Base-by-base conservation (phyloP, 1,284 basidiomycete genomes). In the Pyrrhoderma noxium region DNA sequence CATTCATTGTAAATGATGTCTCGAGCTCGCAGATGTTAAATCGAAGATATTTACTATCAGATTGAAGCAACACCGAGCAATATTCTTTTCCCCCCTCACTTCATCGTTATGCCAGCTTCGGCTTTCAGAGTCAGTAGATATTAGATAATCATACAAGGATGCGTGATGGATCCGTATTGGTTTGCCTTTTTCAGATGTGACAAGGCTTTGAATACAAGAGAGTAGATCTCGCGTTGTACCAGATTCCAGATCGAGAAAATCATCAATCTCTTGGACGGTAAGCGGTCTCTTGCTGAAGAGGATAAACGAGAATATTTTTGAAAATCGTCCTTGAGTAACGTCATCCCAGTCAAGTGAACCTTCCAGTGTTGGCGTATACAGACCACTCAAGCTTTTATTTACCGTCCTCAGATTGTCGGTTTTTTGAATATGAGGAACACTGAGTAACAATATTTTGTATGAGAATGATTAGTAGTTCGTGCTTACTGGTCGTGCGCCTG, bases 11-110 rank as follows among this genome's bases (percentile, higher is more conserved):
- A 40, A 64, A 56, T 3, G 68, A 68, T 0, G 62, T 59, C 36
- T 60, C 47, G 2, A 68, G 45, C 8, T 55, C 38, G 44, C 62
- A 65, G 7, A 70, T 65, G 49, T 66, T 68, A 56, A 67, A 70
- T 25, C 61, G 53, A 19, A 75, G 66, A 13, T 16, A n/a, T 19
- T n/a, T n/a, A n/a, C 31, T 35, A 35, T 47, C 14, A 47, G 27
- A n/a, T 37, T 19, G 25, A 47, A 47, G 16, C 27, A 37, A 5
- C 27, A 35, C n/a, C 16, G 9, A 7, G 45, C 45, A 13, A 47
- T 47, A 3, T 7, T 4, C 34, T 43, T 8, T 13, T 47, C 22
- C 18, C 14, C n/a, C n/a, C n/a, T n/a, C n/a, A n/a, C n/a, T n/a
- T n/a, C n/a, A n/a, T n/a, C n/a, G 31, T 25, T 21, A 25, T 23